Percentiles rank a stretch among this genome's conserved stretches.
phyloP scores from a whole-genome alignment of 306 rosid species.

The Alnus glutinosa region DNA sequence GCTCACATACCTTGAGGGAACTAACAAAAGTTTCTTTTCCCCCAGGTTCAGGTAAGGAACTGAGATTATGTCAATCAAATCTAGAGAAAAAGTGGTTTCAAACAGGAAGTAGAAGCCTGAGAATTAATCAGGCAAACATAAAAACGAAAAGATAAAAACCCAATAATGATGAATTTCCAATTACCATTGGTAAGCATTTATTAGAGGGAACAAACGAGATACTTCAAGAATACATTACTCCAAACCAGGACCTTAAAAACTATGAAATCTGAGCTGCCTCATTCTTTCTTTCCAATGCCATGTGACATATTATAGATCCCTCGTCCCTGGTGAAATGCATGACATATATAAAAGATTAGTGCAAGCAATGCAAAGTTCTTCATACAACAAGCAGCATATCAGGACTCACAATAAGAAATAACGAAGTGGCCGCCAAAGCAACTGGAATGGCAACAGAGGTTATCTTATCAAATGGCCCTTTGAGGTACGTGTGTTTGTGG shows the following conservation, averaged over 20 bases:
- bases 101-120: neutral
- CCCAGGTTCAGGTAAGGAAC: neutral
- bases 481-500: slow-evolving; percentile 71
- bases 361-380: neutral
- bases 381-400: slow-evolving; percentile 2
- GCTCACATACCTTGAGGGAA: no score
- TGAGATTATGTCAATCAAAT: neutral
- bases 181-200: slow-evolving; percentile 35
- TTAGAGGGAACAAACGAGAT: slow-evolving; percentile 19
- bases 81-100: neutral
- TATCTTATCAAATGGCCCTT: slow-evolving; percentile 79
- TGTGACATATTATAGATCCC: slow-evolving; percentile 83
- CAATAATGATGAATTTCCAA: slow-evolving; percentile 14
- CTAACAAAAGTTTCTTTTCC: no score
- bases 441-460: slow-evolving; percentile 92
- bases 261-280: slow-evolving; percentile 31
- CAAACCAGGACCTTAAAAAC: slow-evolving; percentile 11
- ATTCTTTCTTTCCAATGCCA: slow-evolving; percentile 87
- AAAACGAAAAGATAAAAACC: slow-evolving; percentile 15
- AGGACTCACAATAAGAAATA: slow-evolving; percentile 73
- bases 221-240: slow-evolving; percentile 23
- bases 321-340: slow-evolving; percentile 55
- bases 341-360: neutral
- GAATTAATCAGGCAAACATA: neutral
- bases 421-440: slow-evolving; percentile 68